Evolutionary conservation across 73 alveolate species (phyloP), one percentile per base, ranked within the genome.

Genomic region (Stentor coeruleus): DNA sequence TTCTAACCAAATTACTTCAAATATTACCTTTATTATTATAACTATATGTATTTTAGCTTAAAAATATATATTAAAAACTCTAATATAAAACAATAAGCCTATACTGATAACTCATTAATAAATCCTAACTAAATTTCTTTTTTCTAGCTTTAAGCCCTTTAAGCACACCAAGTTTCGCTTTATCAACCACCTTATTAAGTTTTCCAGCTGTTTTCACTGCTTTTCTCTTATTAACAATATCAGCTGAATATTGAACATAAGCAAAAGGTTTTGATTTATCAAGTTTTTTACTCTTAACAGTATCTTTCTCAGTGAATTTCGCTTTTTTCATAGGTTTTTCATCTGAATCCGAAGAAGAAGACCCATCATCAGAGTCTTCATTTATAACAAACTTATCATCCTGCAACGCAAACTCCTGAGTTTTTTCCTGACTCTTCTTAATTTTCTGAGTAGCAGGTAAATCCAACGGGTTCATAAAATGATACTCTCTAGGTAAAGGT

Each of bases 91-190:
- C n/a, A n/a, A n/a, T n/a, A n/a, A n/a, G n/a, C n/a, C n/a, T n/a
- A n/a, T n/a, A n/a, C n/a, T n/a, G n/a, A n/a, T 49, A 49, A 6
- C 66, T 49, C 28, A 33, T 28, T 66, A 15, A 66, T 20, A 20
- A 28, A 66, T 26, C 79, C 33, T 66, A 66, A 66, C 40, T 31
- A 66, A 20, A 20, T 66, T 66, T 66, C 37, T 31, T 66, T 66
- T 66, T 66, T 20, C 79, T 20, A 14, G 79, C 79, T 66, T 66
- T 66, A 26, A 66, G 37, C n/a, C 79, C 79, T 66, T 66, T 66
- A 20, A 66, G 79, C n/a, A 66, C 79, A 26, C 79, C 79, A 28
- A 20, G 79, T 66, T 66, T 66, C 40, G 79, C 79, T 33, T 20
- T 66, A 11, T 66, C 37, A 20, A 66, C 37, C 79, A 66, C n/a